Conservation (phyloP, 2,329 filamentous ascomycete genomes). For the Microdochium paspali region DNA sequence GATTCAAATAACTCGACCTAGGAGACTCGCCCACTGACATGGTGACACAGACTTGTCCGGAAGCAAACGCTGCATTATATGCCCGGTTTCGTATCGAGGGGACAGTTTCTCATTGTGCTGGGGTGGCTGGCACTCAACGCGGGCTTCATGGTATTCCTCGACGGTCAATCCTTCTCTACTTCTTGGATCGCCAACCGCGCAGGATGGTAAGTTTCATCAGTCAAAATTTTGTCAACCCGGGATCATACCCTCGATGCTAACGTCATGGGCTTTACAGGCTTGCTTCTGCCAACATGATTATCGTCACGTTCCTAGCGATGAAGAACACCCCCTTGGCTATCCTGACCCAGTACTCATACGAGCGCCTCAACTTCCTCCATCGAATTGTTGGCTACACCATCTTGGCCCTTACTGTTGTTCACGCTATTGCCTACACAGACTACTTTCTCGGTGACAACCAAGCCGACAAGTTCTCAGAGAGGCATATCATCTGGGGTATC, state of each 20-base stretch:
- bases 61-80: neutral
- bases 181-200: slow-evolving; percentile 11
- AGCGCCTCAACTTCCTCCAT: slow-evolving; percentile 36
- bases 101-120: slow-evolving; percentile 24
- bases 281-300: slow-evolving; percentile 29
- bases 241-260: neutral
- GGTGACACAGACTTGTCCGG: neutral
- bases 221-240: too few species aligned
- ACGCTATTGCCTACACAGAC: slow-evolving; percentile 22
- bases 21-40: neutral
- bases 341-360: slow-evolving; percentile 32
- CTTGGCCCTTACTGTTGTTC: slow-evolving; percentile 23
- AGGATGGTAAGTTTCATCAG: slow-evolving; percentile 21
- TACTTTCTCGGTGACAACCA: slow-evolving; percentile 15
- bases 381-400: slow-evolving; percentile 33
- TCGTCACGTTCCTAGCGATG: slow-evolving; percentile 35
- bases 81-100: slow-evolving; percentile 22
- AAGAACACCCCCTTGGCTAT: slow-evolving; percentile 37
- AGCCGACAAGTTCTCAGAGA: slow-evolving; percentile 13
- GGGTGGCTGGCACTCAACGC: slow-evolving; percentile 24
- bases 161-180: neutral
- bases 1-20: too few species aligned
- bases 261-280: slow-evolving; percentile 26
- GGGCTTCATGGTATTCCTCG: slow-evolving; percentile 20
- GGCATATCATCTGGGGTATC: slow-evolving; percentile 24